These are phyloP conservation scores for Aspergillus niger DNA, from an alignment of 2,329 filamentous ascomycete genomes.

Conservation along the genomic window DNA sequence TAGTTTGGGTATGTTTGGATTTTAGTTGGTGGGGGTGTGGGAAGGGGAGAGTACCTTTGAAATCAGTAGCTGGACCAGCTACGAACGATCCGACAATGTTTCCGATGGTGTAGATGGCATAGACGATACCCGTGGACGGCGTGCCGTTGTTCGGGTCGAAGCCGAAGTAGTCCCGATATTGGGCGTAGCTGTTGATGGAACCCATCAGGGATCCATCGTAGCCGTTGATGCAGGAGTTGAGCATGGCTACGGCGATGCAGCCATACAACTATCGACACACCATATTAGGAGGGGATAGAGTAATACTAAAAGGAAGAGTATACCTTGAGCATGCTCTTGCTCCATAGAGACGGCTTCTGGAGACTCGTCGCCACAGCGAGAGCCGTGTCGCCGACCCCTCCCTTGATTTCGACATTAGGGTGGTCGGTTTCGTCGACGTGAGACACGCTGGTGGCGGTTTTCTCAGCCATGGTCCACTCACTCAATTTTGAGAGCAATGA, in stretches of 20 bases:
- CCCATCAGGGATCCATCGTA: constrained; percentile 55
- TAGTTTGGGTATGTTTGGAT: background rate
- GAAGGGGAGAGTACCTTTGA: constrained; percentile 27
- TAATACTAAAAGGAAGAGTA: background rate
- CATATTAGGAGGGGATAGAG: background rate
- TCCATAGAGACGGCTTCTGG: constrained; percentile 38
- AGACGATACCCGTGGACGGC: constrained; percentile 50
- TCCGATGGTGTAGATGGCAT: constrained; percentile 53
- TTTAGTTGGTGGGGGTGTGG: background rate
- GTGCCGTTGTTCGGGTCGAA: constrained; percentile 44
- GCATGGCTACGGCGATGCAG: constrained; percentile 45
- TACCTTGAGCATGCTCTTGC: constrained; percentile 49
- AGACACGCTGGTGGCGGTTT: constrained; percentile 5
- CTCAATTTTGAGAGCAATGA: background rate
- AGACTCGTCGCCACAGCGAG: constrained; percentile 35
- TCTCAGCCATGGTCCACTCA: constrained; percentile 4
- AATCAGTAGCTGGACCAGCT: constrained; percentile 48
- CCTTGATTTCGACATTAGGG: constrained; percentile 17
- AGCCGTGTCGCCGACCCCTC: constrained; percentile 30
- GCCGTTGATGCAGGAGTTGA: constrained; percentile 52
- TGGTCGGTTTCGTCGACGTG: background rate
- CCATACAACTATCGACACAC: constrained; percentile 33
- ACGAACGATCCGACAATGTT: constrained; percentile 51
- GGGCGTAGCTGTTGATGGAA: constrained; percentile 50
- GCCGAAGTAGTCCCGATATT: constrained; percentile 49